phyloP scores from a whole-genome alignment of 371 early-diverging fungal genomes.

The Actinomortierella ambigua region DNA sequence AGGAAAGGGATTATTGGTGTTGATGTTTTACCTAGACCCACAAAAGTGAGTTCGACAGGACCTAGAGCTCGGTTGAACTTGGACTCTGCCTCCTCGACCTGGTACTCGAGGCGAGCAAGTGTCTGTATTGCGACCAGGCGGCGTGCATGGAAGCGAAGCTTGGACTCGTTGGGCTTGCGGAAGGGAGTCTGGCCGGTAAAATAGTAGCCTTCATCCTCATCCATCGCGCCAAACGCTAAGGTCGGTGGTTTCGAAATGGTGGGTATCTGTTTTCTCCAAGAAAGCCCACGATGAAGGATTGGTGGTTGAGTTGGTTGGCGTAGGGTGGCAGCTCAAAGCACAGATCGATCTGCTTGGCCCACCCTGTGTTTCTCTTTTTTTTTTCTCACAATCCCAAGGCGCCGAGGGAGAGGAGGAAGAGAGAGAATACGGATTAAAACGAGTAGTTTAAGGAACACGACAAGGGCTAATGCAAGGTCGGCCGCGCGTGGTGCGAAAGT shows the following conservation, averaged over 20 bases:
- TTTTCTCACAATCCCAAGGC: too few relatives aligned
- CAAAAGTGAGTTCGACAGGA: slow-evolving; percentile 53
- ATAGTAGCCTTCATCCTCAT: slow-evolving; percentile 47
- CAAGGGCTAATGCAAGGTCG: neutral
- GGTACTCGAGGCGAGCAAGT: slow-evolving; percentile 52
- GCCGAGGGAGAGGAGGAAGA: neutral
- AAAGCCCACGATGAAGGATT: slow-evolving; percentile 12
- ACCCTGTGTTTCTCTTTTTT: too few relatives aligned
- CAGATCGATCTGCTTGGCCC: neutral
- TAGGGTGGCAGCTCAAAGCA: neutral
- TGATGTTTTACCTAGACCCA: slow-evolving; percentile 51
- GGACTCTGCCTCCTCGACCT: slow-evolving; percentile 54
- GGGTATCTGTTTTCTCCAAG: slow-evolving; percentile 14
- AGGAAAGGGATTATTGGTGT: neutral
- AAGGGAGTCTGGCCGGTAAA: slow-evolving; percentile 47
- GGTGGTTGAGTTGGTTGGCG: slow-evolving; percentile 10
- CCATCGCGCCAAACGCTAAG: slow-evolving; percentile 37
- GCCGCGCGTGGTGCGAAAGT: neutral
- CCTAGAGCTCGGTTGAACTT: slow-evolving; percentile 54
- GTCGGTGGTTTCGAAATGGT: slow-evolving; percentile 36
- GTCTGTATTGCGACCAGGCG: slow-evolving; percentile 55
- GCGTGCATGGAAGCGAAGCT: slow-evolving; percentile 50
- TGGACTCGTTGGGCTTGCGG: slow-evolving; percentile 51
- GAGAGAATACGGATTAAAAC: neutral
- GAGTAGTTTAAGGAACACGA: slow-evolving; percentile 1